Evolutionary conservation across 2,329 filamentous ascomycete genomes (phyloP).

Genomic region (Microcyclospora tardicrescens): DNA sequence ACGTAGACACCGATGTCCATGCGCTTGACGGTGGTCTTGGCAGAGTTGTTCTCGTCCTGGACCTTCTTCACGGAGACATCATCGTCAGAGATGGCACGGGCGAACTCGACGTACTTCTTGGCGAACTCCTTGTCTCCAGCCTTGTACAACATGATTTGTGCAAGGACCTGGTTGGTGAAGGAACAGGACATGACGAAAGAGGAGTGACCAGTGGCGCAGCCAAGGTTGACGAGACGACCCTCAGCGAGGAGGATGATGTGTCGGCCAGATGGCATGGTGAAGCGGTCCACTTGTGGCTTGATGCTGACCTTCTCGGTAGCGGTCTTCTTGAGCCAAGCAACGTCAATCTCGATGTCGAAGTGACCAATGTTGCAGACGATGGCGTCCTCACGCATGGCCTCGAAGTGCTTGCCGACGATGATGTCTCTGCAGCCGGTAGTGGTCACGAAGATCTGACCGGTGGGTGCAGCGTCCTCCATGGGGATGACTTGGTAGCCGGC

Average conservation of each 20-base stretch:
- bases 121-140: constrained; percentile 72
- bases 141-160: constrained; percentile 98
- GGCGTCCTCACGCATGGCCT: constrained; percentile 90
- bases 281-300: constrained; percentile 99
- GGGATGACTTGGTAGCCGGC: constrained; percentile 93
- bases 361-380: constrained; percentile 99
- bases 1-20: constrained; percentile 89
- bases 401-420: constrained; percentile 80
- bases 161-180: constrained; percentile 99
- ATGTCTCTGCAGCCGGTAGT: constrained; percentile 99
- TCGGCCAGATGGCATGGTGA: constrained; percentile 80
- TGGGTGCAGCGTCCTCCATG: constrained; percentile 86
- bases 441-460: constrained; percentile 97
- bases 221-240: constrained; percentile 97
- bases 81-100: constrained; percentile 31
- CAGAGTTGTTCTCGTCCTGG: constrained; percentile 35
- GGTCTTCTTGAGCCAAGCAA: constrained; percentile 98
- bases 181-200: constrained; percentile 99
- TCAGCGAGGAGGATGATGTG: constrained; percentile 98
- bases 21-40: constrained; percentile 47
- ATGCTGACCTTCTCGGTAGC: constrained; percentile 90
- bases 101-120: constrained; percentile 93
- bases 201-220: constrained; percentile 97
- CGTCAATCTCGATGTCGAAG: constrained; percentile 99
- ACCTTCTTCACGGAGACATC: constrained; percentile 16